Base-by-base conservation (phyloP, 2,329 filamentous ascomycete species). In the Aurifilum marmelostoma region DNA sequence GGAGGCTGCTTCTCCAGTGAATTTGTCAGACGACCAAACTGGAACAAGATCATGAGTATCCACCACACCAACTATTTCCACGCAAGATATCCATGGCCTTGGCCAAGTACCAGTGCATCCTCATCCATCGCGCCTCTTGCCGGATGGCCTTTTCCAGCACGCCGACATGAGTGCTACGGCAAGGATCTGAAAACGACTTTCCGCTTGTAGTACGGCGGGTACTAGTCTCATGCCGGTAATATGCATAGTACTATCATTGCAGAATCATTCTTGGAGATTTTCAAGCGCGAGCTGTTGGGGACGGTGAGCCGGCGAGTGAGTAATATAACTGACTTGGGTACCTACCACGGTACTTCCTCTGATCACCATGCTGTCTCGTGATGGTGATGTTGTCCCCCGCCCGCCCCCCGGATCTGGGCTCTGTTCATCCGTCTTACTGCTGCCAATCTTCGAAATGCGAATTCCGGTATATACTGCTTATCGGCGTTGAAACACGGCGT, bases 171-270 rank as follows among this genome's bases (percentile, higher is more conserved):
- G 16, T 27, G 50, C n/a, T n/a, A n/a, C n/a, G n/a, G n/a, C n/a
- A n/a, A n/a, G n/a, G 18, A 29, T 14, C n/a, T 1, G 5, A 18
- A 37, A 37, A 14, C 32, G 56, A 37, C 56, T 59, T 59, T 34
- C 56, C 56, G 32, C 32, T 59, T 59, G 18, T 59, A 32, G 56
- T 32, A 21, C 56, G 56, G 56, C 56, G 56, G 29, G 56, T 11
- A 6, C 21, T 47, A 47, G 43, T n/a, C 18, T n/a, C 7, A 47
- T 21, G 41, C 41, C 16, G 41, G 7, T 21, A 7, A 7, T n/a
- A 47, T 47, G 43, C 43, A 47, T 21, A n/a, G 1, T 11, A 11
- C 21, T 9, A 54, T 34, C 8, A 34, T 34, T 54, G 50, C 24
- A 54, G 14, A 24, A 18, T 16, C 52, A 32, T 29, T 12, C 52